A percentile compares a stretch with the other conserved stretches of the same genome.
Conservation (phyloP, 139 green algal genomes). For the Coccomyxa sp. region DNA sequence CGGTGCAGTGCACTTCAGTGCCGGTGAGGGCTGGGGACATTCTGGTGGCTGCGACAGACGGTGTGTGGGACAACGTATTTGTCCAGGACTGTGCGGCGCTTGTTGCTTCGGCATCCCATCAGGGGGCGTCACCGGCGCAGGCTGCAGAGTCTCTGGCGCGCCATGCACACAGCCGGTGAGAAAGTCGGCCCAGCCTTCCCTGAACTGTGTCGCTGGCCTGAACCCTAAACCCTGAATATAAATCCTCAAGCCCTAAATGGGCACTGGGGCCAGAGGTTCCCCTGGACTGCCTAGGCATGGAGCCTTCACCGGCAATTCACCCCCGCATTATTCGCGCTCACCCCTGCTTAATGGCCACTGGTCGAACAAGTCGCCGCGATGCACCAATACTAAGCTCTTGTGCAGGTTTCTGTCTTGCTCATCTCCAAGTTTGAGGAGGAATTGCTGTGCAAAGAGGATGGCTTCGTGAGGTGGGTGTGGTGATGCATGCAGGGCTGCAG, state of each 20-base stretch:
- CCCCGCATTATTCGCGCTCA: no score
- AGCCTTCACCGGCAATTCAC: no score
- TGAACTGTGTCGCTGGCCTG: not conserved
- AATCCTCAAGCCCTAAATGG: no score
- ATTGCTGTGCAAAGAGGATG: not conserved
- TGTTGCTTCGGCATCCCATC: conserved; percentile 20
- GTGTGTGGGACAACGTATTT: conserved; percentile 98
- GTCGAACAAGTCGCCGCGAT: no score
- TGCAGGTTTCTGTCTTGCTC: no score
- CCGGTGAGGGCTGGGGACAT: conserved; percentile 79
- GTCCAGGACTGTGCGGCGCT: conserved; percentile 72
- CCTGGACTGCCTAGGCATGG: no score
- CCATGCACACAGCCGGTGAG: conserved; percentile 34
- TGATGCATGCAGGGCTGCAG: conserved; percentile 26
- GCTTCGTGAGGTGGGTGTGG: not conserved
- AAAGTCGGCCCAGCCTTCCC: not conserved
- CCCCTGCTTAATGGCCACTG: no score
- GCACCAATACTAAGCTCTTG: no score
- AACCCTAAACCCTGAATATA: no score
- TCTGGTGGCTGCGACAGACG: conserved; percentile 87
- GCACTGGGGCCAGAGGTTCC: not conserved
- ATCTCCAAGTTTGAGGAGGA: no score
- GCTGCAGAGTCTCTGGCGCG: conserved; percentile 44
- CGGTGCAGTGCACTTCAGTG: conserved; percentile 45
- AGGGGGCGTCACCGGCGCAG: conserved; percentile 30